Evolutionary conservation across 108 stramenopile genomes (phyloP).

Genomic region (Nitzschia putrida): DNA sequence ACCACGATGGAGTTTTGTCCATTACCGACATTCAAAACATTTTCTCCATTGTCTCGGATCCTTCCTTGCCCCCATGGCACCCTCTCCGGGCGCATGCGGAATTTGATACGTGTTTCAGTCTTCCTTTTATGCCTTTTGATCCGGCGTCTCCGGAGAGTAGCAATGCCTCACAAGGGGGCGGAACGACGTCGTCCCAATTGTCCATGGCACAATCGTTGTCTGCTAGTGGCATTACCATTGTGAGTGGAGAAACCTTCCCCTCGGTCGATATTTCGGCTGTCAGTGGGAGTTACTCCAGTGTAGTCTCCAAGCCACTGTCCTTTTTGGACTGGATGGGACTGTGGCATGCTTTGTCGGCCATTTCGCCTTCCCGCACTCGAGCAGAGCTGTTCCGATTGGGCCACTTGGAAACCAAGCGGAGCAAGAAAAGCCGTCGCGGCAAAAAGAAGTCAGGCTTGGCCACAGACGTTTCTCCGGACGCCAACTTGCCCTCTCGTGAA

Average conservation of each 20-base stretch:
- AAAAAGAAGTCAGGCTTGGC: conserved; percentile 15
- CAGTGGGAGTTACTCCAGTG: conserved; percentile 8
- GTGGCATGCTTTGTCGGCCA: conserved; percentile 70
- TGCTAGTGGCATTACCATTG: conserved; percentile 74
- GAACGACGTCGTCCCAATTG: conserved; percentile 22
- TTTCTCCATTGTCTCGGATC: conserved; percentile 65
- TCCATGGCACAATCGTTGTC: conserved; percentile 54
- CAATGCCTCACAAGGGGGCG: not conserved
- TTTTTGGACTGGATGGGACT: conserved; percentile 80
- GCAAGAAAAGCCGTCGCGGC: conserved; percentile 17
- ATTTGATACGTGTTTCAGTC: conserved; percentile 60
- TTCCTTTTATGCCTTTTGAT: conserved; percentile 46
- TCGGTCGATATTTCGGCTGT: conserved; percentile 54
- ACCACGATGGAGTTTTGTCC: conserved; percentile 65
- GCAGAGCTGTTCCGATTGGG: conserved; percentile 77
- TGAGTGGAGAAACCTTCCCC: conserved; percentile 64
- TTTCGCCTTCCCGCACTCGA: conserved; percentile 61
- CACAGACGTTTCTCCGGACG: conserved; percentile 23
- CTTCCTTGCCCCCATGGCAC: conserved; percentile 76
- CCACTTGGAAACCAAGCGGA: conserved; percentile 37
- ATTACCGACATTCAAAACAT: conserved; percentile 50
- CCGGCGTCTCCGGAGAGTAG: conserved; percentile 37
- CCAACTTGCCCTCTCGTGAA: conserved; percentile 46
- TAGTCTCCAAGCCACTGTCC: conserved; percentile 49
- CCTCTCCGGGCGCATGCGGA: conserved; percentile 49